Evolutionary conservation across 2,329 filamentous ascomycete genomes (phyloP).

Genomic region (Cercospora citrullina): DNA sequence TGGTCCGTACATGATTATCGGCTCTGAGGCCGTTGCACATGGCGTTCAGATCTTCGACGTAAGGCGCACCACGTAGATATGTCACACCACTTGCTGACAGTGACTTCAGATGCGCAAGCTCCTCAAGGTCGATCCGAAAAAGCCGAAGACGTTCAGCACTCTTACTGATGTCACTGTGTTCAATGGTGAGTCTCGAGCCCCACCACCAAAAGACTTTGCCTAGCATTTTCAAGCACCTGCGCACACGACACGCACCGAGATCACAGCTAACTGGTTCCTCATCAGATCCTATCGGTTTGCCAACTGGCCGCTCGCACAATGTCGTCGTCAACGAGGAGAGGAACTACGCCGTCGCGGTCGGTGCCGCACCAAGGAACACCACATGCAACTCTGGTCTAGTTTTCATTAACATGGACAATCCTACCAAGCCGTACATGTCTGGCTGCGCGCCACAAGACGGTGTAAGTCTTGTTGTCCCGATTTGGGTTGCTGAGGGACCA

Average conservation of each 20-base stretch:
- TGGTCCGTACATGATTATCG: constrained; percentile 48
- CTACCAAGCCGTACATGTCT: constrained; percentile 51
- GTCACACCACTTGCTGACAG: constrained; percentile 58
- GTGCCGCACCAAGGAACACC: constrained; percentile 44
- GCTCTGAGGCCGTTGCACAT: constrained; percentile 51
- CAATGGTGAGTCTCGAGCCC: constrained; percentile 9
- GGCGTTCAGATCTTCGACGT: constrained; percentile 63
- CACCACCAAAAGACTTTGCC: neutral
- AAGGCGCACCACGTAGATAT: neutral
- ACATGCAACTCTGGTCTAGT: constrained; percentile 53
- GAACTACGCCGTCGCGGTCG: constrained; percentile 49
- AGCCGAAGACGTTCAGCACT: constrained; percentile 47
- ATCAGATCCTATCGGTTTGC: constrained; percentile 12
- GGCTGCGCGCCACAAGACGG: constrained; percentile 55
- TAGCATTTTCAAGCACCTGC: neutral
- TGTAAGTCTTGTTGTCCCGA: neutral
- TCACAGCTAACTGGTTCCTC: neutral
- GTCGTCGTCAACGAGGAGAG: constrained; percentile 55
- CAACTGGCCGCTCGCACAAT: constrained; percentile 48
- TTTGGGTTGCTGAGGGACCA: neutral
- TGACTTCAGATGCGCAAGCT: constrained; percentile 48
- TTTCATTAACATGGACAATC: constrained; percentile 56
- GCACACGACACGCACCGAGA: neutral
- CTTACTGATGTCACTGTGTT: constrained; percentile 23
- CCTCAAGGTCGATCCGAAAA: constrained; percentile 48